Evolutionary conservation across 78 protist species (phyloP).

Genomic region (Pirum gemmata): DNA sequence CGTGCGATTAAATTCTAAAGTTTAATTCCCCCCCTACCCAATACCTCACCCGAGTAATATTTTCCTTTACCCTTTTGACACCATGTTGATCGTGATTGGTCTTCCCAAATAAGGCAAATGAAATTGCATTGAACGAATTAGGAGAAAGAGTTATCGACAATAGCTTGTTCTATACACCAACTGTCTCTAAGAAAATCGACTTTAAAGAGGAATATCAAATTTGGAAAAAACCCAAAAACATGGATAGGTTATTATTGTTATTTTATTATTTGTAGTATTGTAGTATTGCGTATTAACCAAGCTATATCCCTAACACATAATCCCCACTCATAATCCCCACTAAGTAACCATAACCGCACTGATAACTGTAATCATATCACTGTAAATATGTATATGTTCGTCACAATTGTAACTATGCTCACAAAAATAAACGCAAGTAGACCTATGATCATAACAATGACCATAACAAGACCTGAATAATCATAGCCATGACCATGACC

Average conservation of each 20-base stretch:
- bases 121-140: neutral
- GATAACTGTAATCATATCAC: neutral
- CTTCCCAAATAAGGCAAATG: slow-evolving; percentile 42
- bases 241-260: neutral
- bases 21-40: too few relatives aligned
- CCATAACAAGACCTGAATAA: neutral
- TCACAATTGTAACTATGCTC: neutral
- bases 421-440: neutral
- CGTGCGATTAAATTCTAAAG: too few relatives aligned
- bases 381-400: neutral
- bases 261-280: neutral
- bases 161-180: slow-evolving; percentile 16
- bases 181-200: slow-evolving; percentile 12
- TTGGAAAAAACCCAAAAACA: slow-evolving; percentile 1
- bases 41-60: too few relatives aligned
- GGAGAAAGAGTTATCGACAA: slow-evolving; percentile 3
- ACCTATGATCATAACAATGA: neutral
- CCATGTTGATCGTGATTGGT: too few relatives aligned
- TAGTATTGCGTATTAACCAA: neutral
- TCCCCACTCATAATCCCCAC: neutral
- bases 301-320: neutral
- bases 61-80: too few relatives aligned
- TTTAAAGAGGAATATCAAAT: slow-evolving; percentile 26
- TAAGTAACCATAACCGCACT: slow-evolving; percentile 4
- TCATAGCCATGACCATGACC: slow-evolving; percentile 18